A percentile compares a stretch with the other conserved stretches of the same genome.
Evolutionary conservation across 495 filamentous ascomycete genomes (phyloP).

Genomic region (Neurospora sp.): DNA sequence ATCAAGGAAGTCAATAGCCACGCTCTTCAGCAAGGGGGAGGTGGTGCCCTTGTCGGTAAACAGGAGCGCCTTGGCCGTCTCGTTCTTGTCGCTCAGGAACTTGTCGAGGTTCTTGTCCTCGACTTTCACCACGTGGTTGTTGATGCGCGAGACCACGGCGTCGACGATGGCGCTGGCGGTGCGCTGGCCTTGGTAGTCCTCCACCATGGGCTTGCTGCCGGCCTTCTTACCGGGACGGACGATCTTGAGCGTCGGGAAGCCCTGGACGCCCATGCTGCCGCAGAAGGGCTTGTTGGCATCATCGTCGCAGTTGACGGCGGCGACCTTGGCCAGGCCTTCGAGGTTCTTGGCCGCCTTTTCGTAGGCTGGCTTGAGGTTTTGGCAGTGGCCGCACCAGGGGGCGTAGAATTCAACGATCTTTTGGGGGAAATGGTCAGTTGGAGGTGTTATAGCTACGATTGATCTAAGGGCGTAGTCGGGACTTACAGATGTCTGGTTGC

Average conservation of each 20-base stretch:
- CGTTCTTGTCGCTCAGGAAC: conserved; percentile 64
- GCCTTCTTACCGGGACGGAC: conserved; percentile 64
- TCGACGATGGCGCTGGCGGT: conserved; percentile 81
- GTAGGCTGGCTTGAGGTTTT: conserved; percentile 90
- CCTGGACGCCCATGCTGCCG: conserved; percentile 78
- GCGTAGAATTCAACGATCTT: conserved; percentile 76
- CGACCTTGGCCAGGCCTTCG: conserved; percentile 84
- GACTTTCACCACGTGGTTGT: conserved; percentile 85
- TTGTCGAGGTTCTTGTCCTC: conserved; percentile 69
- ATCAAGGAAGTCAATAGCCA: conserved; percentile 89
- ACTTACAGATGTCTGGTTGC: conserved; percentile 84
- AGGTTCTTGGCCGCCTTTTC: conserved; percentile 88
- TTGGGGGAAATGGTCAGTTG: not conserved
- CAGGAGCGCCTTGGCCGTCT: conserved; percentile 74
- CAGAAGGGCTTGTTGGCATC: conserved; percentile 89
- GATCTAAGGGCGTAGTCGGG: not conserved
- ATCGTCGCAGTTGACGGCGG: conserved; percentile 91
- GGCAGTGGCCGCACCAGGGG: conserved; percentile 93
- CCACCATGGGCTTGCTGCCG: conserved; percentile 67
- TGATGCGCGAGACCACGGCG: conserved; percentile 74
- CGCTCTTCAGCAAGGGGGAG: conserved; percentile 66
- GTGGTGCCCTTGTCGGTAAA: conserved; percentile 93
- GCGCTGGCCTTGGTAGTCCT: conserved; percentile 84
- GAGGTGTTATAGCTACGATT: conserved; percentile 3
- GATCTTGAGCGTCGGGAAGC: conserved; percentile 95